Base-by-base conservation (phyloP, 306 rosid species). In the Sicyos baderoa region DNA sequence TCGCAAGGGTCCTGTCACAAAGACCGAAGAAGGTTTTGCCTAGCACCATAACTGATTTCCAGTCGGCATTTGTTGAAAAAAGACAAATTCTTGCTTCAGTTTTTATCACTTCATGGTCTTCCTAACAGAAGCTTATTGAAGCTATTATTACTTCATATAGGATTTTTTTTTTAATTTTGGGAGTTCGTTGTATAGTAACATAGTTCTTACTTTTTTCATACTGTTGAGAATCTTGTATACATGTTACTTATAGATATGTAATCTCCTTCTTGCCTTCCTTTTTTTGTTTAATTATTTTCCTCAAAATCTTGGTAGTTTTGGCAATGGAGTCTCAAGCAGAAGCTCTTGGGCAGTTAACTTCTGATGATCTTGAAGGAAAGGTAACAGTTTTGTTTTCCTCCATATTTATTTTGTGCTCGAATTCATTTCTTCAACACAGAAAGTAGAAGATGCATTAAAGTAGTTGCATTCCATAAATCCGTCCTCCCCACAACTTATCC, bases 281-380 rank as follows among this genome's bases (percentile, higher is more conserved):
- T 53, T 74, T 74, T 79, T 78, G 3, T 13, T 53, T 71, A 73
- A 19, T 54, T 70, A 49, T 17, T 21, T 64, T 65, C 71, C 37
- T 45, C 40, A 65, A 44, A 65, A 58, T 82, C 52, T 67, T 79
- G 57, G 53, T 74, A 92, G 98, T 89, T 76, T 6, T 92, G 86
- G 81, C 96, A 29, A 92, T 92, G 98, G 98, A 92, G 80, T 92
- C 98, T 59, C 89, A 89, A 78, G 96, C 95, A 47, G 96, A 92
- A 83, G 98, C 98, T 83, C 84, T 92, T 69, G 96, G 96, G 56
- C 98, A 89, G 76, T 75, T 92, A 84, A 89, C 98, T 35, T 76
- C 62, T 66, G 96, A 92, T 70, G 98, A 92, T 85, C 86, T 92
- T 50, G 98, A 87, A 76, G 96, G 91, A 78, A 92, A 87, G 95